Percentiles rank a stretch among this genome's conserved stretches.
Conservation (phyloP, 805 yeast species). For the Lachancea waltii region DNA sequence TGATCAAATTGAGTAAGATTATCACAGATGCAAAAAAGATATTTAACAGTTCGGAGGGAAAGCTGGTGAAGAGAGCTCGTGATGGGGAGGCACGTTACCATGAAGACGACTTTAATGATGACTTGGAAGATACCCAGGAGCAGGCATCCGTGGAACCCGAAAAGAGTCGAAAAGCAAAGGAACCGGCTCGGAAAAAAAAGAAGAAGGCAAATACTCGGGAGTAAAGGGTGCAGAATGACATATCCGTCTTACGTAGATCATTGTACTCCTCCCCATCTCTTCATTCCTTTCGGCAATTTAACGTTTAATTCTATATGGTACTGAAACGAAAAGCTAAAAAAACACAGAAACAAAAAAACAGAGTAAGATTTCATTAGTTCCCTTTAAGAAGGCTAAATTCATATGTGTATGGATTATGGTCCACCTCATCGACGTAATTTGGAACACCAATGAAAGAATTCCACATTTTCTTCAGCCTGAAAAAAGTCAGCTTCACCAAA, state of each 20-base stretch:
- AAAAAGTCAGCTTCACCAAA: slow-evolving; percentile 44
- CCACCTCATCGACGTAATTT: slow-evolving; percentile 24
- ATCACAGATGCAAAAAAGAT: slow-evolving; percentile 61
- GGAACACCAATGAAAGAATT: slow-evolving; percentile 62
- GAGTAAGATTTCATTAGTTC: no score
- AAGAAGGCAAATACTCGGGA: slow-evolving; percentile 20
- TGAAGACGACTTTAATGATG: slow-evolving; percentile 16
- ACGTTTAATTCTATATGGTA: background rate
- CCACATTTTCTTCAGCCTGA: slow-evolving; percentile 57
- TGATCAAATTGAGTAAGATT: slow-evolving; percentile 51
- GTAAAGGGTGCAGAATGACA: background rate
- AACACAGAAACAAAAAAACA: no score
- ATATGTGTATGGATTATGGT: slow-evolving; percentile 17
- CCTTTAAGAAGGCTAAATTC: slow-evolving; percentile 17
- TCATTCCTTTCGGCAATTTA: no score
- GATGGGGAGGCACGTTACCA: slow-evolving; percentile 27
- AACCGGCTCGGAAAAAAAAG: slow-evolving; percentile 12
- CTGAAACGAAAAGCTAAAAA: background rate
- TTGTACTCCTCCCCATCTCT: no score
- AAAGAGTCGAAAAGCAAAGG: slow-evolving; percentile 14
- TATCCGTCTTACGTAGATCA: no score
- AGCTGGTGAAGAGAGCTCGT: slow-evolving; percentile 29
- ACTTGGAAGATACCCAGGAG: slow-evolving; percentile 18
- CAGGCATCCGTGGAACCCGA: slow-evolving; percentile 1
- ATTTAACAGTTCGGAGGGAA: slow-evolving; percentile 57